phyloP scores from a whole-genome alignment of 2,329 filamentous ascomycete genomes.

The Diaporthe sp. region DNA sequence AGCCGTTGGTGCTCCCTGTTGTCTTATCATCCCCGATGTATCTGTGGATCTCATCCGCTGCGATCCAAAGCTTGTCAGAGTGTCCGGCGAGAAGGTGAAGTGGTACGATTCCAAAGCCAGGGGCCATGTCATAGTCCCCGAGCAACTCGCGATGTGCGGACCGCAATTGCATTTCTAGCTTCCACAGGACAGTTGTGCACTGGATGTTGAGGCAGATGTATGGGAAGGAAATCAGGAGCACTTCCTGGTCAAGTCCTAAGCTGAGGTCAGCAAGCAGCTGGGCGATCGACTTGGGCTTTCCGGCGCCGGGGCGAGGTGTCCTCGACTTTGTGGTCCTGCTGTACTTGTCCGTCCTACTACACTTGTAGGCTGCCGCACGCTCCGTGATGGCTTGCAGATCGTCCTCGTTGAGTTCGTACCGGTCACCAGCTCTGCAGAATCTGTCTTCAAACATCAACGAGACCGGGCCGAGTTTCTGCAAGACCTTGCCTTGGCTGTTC shows the following conservation, averaged over 20 bases:
- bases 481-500: not conserved
- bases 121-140: not conserved
- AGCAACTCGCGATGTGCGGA: not conserved
- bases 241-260: constrained; percentile 22
- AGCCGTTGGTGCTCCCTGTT: not conserved
- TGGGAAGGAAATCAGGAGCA: not conserved
- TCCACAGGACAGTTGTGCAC: not conserved
- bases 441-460: constrained; percentile 32
- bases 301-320: not conserved
- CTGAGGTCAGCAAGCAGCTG: constrained; percentile 22
- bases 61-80: constrained; percentile 6
- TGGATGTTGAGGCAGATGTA: constrained; percentile 23
- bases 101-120: not conserved
- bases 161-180: not conserved
- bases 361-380: constrained; percentile 13
- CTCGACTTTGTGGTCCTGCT: not conserved
- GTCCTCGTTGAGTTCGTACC: constrained; percentile 28
- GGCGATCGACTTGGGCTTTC: not conserved
- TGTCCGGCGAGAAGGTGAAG: not conserved
- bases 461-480: constrained; percentile 25
- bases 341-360: not conserved
- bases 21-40: not conserved
- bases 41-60: not conserved
- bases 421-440: constrained; percentile 17
- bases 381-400: constrained; percentile 18